Evolutionary conservation across 495 filamentous ascomycete species (phyloP).

Genomic region (Annulohypoxylon maeteangense): DNA sequence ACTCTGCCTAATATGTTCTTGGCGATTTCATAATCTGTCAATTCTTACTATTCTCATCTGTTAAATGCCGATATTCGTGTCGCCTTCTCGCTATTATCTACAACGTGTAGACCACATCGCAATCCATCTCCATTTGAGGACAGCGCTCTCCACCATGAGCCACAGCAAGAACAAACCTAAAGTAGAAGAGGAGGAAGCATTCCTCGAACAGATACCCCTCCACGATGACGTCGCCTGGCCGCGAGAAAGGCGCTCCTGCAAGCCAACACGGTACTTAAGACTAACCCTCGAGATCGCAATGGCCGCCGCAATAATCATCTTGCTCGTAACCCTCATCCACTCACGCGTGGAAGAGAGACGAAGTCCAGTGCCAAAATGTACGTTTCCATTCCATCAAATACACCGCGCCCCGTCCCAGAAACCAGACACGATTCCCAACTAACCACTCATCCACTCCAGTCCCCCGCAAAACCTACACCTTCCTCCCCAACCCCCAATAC

Average conservation of each 20-base stretch:
- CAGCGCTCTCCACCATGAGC: conserved; percentile 27
- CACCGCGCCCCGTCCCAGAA: neutral
- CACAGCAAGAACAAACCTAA: conserved; percentile 35
- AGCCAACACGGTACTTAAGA: conserved; percentile 31
- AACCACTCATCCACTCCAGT: conserved; percentile 45
- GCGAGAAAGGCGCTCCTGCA: conserved; percentile 5
- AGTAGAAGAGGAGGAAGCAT: conserved; percentile 43
- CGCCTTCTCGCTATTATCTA: neutral
- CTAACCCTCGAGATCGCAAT: conserved; percentile 42
- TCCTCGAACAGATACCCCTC: conserved; percentile 30
- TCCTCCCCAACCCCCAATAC: conserved; percentile 52
- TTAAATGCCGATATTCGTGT: neutral
- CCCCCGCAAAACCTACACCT: conserved; percentile 55
- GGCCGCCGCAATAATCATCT: conserved; percentile 33
- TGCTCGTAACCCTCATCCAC: conserved; percentile 20
- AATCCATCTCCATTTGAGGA: neutral
- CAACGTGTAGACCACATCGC: neutral
- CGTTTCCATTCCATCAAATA: neutral
- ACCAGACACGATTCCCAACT: no score
- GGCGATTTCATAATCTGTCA: neutral
- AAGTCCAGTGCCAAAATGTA: conserved; percentile 44
- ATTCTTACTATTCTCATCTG: neutral
- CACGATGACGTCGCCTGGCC: conserved; percentile 32
- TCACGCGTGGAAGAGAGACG: conserved; percentile 24
- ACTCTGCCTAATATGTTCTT: conserved; percentile 27